A percentile compares a stretch with the other conserved stretches of the same genome.
Evolutionary conservation across 2,329 filamentous ascomycete genomes (phyloP).

Genomic region (Chaetomium olivaceum): DNA sequence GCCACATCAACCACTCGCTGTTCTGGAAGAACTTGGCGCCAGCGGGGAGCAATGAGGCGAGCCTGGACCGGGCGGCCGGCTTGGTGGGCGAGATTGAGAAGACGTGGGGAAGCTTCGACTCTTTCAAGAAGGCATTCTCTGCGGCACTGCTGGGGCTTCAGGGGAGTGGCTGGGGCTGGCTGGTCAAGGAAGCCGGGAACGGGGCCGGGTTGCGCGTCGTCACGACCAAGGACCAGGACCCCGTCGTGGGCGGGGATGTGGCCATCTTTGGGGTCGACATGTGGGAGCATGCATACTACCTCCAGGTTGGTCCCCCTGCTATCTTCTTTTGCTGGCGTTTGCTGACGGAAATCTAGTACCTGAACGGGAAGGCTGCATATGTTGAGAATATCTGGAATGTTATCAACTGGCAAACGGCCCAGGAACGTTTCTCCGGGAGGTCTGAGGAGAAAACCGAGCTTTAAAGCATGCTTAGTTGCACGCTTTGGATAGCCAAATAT

Average conservation of each 20-base stretch:
- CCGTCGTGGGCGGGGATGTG: conserved; percentile 63
- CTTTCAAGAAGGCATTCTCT: conserved; percentile 67
- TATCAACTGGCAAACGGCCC: conserved; percentile 74
- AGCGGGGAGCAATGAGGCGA: conserved; percentile 56
- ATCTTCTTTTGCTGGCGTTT: background rate
- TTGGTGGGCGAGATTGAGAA: conserved; percentile 62
- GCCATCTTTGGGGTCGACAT: conserved; percentile 80
- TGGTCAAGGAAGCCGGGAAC: conserved; percentile 62
- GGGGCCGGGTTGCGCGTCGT: conserved; percentile 64
- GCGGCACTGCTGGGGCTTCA: conserved; percentile 69
- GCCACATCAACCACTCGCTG: conserved; percentile 66
- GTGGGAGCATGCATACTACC: conserved; percentile 93
- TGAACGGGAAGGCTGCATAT: conserved; percentile 74
- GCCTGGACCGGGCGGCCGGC: conserved; percentile 55
- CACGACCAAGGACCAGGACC: conserved; percentile 86
- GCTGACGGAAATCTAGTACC: conserved; percentile 54
- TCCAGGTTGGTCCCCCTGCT: conserved; percentile 58
- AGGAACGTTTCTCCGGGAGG: conserved; percentile 58
- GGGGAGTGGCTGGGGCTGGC: conserved; percentile 87
- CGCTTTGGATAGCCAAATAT: background rate
- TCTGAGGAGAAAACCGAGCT: conserved; percentile 41
- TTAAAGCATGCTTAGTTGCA: background rate
- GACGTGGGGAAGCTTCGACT: conserved; percentile 68
- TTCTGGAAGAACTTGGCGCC: conserved; percentile 74
- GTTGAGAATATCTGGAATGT: conserved; percentile 76